phyloP scores from a whole-genome alignment of 257 asterid species.

The Solanum tarapatanum region DNA sequence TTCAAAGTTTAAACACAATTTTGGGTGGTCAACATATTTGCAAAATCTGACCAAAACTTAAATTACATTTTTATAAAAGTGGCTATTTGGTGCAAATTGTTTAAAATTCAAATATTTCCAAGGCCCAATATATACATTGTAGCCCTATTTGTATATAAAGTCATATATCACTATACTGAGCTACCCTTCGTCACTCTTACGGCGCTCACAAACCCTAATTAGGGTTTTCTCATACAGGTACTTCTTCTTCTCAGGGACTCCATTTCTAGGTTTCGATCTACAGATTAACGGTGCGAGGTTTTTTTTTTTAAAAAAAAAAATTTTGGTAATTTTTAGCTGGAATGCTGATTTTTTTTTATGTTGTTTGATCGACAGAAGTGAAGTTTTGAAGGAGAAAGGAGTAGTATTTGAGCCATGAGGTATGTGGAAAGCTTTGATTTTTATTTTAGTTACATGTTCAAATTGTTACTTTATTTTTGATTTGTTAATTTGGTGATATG shows the following conservation, averaged over 20 bases:
- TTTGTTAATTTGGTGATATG: neutral
- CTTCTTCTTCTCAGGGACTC: neutral
- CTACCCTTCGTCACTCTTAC: neutral
- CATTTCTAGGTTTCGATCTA: neutral
- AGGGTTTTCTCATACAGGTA: neutral
- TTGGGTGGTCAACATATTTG: neutral
- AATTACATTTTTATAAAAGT: neutral
- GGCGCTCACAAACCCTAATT: neutral
- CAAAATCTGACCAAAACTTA: neutral
- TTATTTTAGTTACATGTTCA: neutral
- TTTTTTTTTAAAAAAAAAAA: neutral
- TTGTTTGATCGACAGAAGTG: neutral
- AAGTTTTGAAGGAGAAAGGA: neutral
- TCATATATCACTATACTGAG: neutral
- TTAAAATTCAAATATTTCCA: neutral
- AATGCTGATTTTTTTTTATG: neutral
- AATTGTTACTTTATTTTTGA: neutral
- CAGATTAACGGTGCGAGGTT: neutral
- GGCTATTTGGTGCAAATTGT: neutral
- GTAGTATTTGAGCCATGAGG: conserved; percentile 1
- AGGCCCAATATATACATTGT: neutral
- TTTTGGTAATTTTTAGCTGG: neutral
- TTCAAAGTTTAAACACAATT: neutral
- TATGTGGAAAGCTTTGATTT: neutral
- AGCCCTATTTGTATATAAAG: neutral